Conservation (phyloP, 768 basidiomycete species). For the Podaxis pistillaris region DNA sequence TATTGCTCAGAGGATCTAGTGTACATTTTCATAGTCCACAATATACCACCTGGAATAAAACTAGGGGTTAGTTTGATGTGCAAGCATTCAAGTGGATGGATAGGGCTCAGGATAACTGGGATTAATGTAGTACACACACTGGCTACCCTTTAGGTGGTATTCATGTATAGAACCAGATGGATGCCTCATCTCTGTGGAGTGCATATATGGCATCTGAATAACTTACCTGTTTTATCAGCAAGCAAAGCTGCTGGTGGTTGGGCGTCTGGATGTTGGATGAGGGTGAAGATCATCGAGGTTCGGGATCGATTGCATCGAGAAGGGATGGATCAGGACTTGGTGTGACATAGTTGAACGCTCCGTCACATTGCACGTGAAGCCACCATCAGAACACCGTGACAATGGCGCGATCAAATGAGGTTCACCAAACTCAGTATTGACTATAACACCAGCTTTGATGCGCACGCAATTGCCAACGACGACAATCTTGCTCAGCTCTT, state of each 20-base stretch:
- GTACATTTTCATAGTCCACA: not conserved
- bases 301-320: no score
- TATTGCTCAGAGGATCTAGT: not conserved
- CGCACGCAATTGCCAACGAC: constrained; percentile 21
- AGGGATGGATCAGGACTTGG: no score
- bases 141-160: not conserved
- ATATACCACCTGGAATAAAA: not conserved
- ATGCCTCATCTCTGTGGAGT: not conserved
- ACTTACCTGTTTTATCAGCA: not conserved
- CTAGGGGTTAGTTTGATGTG: not conserved
- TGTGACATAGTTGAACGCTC: not conserved
- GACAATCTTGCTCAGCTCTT: constrained; percentile 43
- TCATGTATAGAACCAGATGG: constrained; percentile 4
- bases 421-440: not conserved
- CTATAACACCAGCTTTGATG: not conserved
- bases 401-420: no score
- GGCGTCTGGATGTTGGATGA: no score
- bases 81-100: not conserved
- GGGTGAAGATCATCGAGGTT: no score
- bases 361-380: not conserved
- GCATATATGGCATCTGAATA: not conserved
- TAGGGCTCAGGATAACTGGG: constrained; percentile 15
- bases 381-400: not conserved
- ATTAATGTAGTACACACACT: constrained; percentile 12
- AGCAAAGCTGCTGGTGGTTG: no score